phyloP scores from a whole-genome alignment of 2,329 filamentous ascomycete species.

The Apiospora rasikravindrae region DNA sequence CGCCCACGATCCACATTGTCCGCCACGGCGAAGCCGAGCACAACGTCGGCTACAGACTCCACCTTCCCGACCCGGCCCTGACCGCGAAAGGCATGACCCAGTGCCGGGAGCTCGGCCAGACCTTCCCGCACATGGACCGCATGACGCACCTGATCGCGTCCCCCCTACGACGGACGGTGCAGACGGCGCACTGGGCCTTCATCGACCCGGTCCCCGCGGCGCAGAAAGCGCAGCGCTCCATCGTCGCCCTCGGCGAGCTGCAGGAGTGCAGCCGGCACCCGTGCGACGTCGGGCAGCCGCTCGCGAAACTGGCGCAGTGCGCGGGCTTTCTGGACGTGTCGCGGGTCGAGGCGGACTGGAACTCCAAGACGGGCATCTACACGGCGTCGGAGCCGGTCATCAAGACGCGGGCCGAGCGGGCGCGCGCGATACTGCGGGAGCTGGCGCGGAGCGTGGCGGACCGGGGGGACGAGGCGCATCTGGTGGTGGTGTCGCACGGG shows the following conservation, averaged over 20 bases:
- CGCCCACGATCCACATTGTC: slow-evolving; percentile 63
- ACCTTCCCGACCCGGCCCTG: slow-evolving; percentile 73
- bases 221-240: slow-evolving; percentile 44
- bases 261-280: slow-evolving; percentile 76
- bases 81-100: slow-evolving; percentile 75
- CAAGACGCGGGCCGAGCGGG: slow-evolving; percentile 60
- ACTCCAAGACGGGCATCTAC: slow-evolving; percentile 58
- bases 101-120: slow-evolving; percentile 64
- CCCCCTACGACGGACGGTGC: slow-evolving; percentile 77
- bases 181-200: slow-evolving; percentile 75
- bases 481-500: slow-evolving; percentile 79
- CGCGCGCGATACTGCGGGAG: slow-evolving; percentile 60
- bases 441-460: slow-evolving; percentile 36
- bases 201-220: slow-evolving; percentile 27
- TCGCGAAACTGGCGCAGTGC: slow-evolving; percentile 63
- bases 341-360: slow-evolving; percentile 69
- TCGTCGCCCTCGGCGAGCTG: slow-evolving; percentile 71
- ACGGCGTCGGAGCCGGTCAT: slow-evolving; percentile 55
- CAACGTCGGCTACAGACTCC: slow-evolving; percentile 71
- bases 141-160: slow-evolving; percentile 75
- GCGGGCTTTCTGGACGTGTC: slow-evolving; percentile 62
- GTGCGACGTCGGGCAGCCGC: slow-evolving; percentile 72
- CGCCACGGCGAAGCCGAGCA: slow-evolving; percentile 79
- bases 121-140: slow-evolving; percentile 65
- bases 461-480: slow-evolving; percentile 54